These are phyloP conservation scores for Lasiodiplodia sp. DNA, from an alignment of 2,329 filamentous ascomycete genomes.

Conservation along the genomic window DNA sequence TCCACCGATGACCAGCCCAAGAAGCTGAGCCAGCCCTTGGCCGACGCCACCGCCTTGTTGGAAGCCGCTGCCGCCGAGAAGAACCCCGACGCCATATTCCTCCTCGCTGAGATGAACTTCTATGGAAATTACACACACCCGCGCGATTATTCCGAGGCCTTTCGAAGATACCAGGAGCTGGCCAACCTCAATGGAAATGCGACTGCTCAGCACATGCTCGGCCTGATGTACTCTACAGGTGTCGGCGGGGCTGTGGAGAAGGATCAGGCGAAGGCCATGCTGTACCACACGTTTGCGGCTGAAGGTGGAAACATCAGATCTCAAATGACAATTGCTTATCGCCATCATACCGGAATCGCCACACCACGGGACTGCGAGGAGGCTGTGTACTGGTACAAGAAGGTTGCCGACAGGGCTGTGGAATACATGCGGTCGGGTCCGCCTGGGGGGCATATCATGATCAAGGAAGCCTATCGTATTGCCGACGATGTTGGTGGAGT, in stretches of 20 bases:
- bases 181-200: slow-evolving; percentile 81
- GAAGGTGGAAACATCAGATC: slow-evolving; percentile 81
- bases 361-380: slow-evolving; percentile 85
- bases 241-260: slow-evolving; percentile 80
- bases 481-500: slow-evolving; percentile 91
- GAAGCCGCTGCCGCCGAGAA: slow-evolving; percentile 63
- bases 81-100: slow-evolving; percentile 83
- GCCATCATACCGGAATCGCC: slow-evolving; percentile 84
- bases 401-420: slow-evolving; percentile 91
- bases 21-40: slow-evolving; percentile 60
- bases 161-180: slow-evolving; percentile 80
- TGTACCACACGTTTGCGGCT: slow-evolving; percentile 95
- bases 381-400: slow-evolving; percentile 88
- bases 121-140: slow-evolving; percentile 93
- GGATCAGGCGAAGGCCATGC: slow-evolving; percentile 88
- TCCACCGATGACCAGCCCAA: slow-evolving; percentile 46
- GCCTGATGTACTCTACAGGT: slow-evolving; percentile 93
- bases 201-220: slow-evolving; percentile 94
- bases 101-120: slow-evolving; percentile 95
- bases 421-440: slow-evolving; percentile 87
- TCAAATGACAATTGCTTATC: slow-evolving; percentile 91
- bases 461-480: slow-evolving; percentile 81
- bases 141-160: slow-evolving; percentile 79
- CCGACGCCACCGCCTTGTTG: slow-evolving; percentile 65
- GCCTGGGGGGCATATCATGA: slow-evolving; percentile 82